Evolutionary conservation across 139 green algal species (phyloP).

Genomic region (Tetratostichococcus sp.): DNA sequence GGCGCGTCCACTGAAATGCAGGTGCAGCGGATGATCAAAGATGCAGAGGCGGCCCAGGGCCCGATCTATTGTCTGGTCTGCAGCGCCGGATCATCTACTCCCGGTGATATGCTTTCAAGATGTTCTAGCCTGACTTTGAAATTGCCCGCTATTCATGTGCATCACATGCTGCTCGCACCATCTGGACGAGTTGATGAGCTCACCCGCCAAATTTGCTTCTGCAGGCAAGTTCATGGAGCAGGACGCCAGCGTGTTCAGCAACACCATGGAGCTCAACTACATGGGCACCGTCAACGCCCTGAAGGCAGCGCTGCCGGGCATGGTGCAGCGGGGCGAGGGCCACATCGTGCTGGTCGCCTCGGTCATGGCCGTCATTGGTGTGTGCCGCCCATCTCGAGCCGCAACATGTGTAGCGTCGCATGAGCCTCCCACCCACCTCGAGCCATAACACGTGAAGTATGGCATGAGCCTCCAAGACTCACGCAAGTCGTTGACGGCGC

Average conservation of each 20-base stretch:
- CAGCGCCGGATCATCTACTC: constrained; percentile 55
- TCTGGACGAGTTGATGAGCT: too few relatives aligned
- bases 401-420: too few relatives aligned
- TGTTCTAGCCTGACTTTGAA: too few relatives aligned
- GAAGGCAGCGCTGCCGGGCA: constrained; percentile 55
- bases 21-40: constrained; percentile 5
- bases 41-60: constrained; percentile 28
- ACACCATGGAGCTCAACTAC: constrained; percentile 75
- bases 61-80: constrained; percentile 65
- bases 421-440: too few relatives aligned
- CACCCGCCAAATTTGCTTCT: not conserved
- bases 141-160: too few relatives aligned
- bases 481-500: too few relatives aligned
- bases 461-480: too few relatives aligned
- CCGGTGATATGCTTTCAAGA: constrained; percentile 33
- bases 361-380: constrained; percentile 27
- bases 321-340: constrained; percentile 59
- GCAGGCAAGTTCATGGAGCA: constrained; percentile 71
- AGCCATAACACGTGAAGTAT: not conserved
- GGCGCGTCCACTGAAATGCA: too few relatives aligned
- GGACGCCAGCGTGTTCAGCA: constrained; percentile 34
- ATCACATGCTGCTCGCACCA: too few relatives aligned
- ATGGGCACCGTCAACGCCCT: constrained; percentile 58
- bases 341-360: constrained; percentile 62
- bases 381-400: constrained; percentile 35